Base-by-base conservation (phyloP, 305 asterid species). In the Striga hermonthica region DNA sequence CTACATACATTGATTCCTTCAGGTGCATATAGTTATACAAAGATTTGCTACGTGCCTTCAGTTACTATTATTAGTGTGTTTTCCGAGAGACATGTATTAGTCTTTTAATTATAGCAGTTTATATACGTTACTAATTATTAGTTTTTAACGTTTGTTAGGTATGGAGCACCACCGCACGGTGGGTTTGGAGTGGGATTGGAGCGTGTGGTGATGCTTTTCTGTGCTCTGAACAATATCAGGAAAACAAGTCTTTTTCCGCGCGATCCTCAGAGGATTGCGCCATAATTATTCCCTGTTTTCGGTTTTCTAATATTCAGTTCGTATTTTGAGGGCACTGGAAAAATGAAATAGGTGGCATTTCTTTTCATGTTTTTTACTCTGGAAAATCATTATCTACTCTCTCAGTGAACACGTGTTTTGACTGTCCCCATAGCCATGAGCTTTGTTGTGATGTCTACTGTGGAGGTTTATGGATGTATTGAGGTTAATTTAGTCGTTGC, bases 131-230 rank as follows among this genome's bases (percentile, higher is more conserved):
- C 60, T 75, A 41, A 60, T 56, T 43, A 6, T 28, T 65, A 48
- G 14, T 31, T 73, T 65, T 28, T 49, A 54, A 9, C 7, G 39
- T 12, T 8, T 38, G 9, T 9, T 71, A 91, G 98, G 82, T 89
- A 84, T 13, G 96, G 95, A 0, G 90, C 93, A 15, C 91, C 98
- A 4, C 91, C 87, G n/a, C 98, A 91, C 43, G 98, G 97, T 44
- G 97, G 98, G 45, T 91, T 91, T 66, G 98, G 97, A 61, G 98
- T 80, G 22, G 97, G 98, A 44, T 72, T 87, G 80, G 97, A 91
- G 82, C 90, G 98, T 0, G 90, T 91, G 52, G 98, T 89, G 62
- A 91, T 91, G 98, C 90, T 91, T 22, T 91, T 87, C 80, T 87
- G 95, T 6, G 95, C 86, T 3, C 88, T 91, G 2, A 83, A 91